Evolutionary conservation across 495 filamentous ascomycete genomes (phyloP), one percentile per base, ranked within the genome.

Genomic region (Letharia columbiana): DNA sequence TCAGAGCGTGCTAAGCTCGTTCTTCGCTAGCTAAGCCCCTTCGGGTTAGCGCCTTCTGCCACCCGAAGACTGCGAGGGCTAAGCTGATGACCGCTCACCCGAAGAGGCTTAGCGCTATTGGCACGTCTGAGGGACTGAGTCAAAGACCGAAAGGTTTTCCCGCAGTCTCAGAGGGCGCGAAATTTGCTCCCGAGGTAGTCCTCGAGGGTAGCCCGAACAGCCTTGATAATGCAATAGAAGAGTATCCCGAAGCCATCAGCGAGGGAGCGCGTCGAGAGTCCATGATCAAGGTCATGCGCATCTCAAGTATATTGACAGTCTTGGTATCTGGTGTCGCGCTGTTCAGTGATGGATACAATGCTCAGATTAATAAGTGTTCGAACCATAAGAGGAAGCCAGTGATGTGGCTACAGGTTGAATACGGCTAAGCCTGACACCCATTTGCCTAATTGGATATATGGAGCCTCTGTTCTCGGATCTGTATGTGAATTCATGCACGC

Each of bases 401-500:
- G 5, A 44, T 44, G 13, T 12, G 13, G 4, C 41, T 40, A 17
- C 5, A 40, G 37, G 37, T 28, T 28, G 23, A 28, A 1, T 39
- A 39, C 8, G 8, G 37, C 37, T 4, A 4, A 39, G 37, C 4
- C 58, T 60, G 58, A 41, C 33, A 40, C 18, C 33, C 33, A 4
- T 4, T 40, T 40, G 37, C n/a, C 41, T 60, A 60, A 35, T 60
- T 11, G 58, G 58, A 40, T 60, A 60, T 40, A 60, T 60, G 58
- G 58, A 60, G 41, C 58, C 58, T 40, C 58, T 60, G 18, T 60
- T 60, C 58, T 60, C 58, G n/a, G 58, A 60, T 40, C 37, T 60
- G 58, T 60, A 60, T 23, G 37, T 28, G 37, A 39, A 39, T 4
- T 39, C 37, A 39, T 8, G 42, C 5, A n/a, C 23, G 3, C 31